A percentile compares a stretch with the other conserved stretches of the same genome.
phyloP scores from a whole-genome alignment of 331 rosid species.

The Malus hybrid region DNA sequence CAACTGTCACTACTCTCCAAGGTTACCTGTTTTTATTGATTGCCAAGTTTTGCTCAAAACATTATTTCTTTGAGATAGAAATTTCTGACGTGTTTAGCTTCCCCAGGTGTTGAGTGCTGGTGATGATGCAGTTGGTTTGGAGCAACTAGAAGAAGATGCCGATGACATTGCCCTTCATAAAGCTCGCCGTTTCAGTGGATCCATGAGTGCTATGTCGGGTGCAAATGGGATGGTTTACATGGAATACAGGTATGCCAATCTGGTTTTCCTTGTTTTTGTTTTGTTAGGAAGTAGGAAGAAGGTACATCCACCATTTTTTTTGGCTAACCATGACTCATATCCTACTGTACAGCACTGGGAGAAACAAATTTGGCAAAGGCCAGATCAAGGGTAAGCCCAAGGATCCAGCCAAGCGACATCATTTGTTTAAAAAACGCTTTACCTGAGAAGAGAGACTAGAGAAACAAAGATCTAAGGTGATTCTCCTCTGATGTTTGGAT shows the following conservation, averaged over 20 bases:
- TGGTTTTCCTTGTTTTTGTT: not conserved
- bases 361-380: slow-evolving; percentile 39
- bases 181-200: slow-evolving; percentile 61
- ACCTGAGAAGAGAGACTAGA: slow-evolving; percentile 10
- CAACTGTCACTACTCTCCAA: slow-evolving; percentile 82
- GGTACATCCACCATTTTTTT: not conserved
- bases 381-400: slow-evolving; percentile 83
- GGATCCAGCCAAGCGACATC: slow-evolving; percentile 84
- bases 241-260: slow-evolving; percentile 74
- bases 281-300: not conserved
- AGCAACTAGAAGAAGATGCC: slow-evolving; percentile 84
- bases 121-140: slow-evolving; percentile 83
- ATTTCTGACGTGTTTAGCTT: slow-evolving; percentile 7
- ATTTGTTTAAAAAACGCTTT: slow-evolving; percentile 55
- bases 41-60: not conserved
- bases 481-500: not conserved
- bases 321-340: not conserved
- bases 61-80: not conserved
- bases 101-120: slow-evolving; percentile 87
- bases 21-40: slow-evolving; percentile 29
- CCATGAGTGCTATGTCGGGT: slow-evolving; percentile 96
- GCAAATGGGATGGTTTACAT: slow-evolving; percentile 89
- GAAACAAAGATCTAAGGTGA: not conserved
- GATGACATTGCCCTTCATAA: slow-evolving; percentile 75
- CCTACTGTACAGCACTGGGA: slow-evolving; percentile 51